These are phyloP conservation scores for Bremia lactucae DNA, from an alignment of 352 stramenopile genomes.

Conservation along the genomic window DNA sequence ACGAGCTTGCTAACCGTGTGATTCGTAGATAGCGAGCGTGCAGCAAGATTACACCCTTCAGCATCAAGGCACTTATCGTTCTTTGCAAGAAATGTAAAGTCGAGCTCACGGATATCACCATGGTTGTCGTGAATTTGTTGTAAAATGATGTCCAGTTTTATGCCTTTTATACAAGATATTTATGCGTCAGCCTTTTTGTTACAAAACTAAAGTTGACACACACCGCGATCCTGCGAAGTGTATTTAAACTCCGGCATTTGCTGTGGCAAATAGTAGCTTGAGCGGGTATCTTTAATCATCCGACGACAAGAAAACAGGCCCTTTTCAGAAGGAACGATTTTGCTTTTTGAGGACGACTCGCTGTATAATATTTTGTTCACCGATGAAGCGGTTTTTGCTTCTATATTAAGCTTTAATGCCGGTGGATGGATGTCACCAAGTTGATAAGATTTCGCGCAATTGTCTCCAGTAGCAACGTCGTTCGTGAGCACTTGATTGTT, in stretches of 20 bases:
- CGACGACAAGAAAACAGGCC: conserved; percentile 1
- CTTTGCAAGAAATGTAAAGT: conserved; percentile 52
- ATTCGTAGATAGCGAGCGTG: conserved; percentile 53
- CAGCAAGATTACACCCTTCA: conserved; percentile 45
- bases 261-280: neutral
- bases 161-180: conserved; percentile 17
- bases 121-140: conserved; percentile 49
- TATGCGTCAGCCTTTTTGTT: conserved; percentile 2
- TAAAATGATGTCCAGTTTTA: conserved; percentile 45
- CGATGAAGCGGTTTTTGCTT: no score
- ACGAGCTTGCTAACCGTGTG: conserved; percentile 49
- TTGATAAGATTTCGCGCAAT: neutral
- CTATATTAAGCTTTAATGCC: no score
- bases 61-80: conserved; percentile 44
- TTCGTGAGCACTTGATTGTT: conserved; percentile 6
- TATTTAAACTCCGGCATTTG: conserved; percentile 4
- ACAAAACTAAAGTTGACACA: neutral
- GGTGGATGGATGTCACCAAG: no score
- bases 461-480: neutral
- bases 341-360: conserved; percentile 1
- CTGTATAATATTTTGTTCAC: conserved; percentile 1
- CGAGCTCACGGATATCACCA: conserved; percentile 48
- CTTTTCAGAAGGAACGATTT: conserved; percentile 1
- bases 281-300: neutral
- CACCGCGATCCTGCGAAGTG: conserved; percentile 10